Evolutionary conservation across 1,139 yeast species (phyloP).

Genomic region (Schwanniomyces etchellsii): DNA sequence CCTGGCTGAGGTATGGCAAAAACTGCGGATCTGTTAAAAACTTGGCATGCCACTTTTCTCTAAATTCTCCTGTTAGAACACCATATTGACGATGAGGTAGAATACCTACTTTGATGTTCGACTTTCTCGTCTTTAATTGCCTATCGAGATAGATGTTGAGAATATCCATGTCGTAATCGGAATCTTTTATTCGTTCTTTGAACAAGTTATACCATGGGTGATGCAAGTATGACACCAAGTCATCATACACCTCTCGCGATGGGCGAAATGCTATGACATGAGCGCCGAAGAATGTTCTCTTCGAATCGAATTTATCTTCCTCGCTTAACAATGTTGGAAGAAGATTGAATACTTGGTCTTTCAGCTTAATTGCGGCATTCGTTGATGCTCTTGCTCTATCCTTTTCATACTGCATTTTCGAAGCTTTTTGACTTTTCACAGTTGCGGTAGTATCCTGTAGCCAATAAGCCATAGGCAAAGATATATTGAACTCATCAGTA

Average conservation of each 20-base stretch:
- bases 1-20: neutral
- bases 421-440: neutral
- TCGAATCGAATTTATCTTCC: slow-evolving; percentile 22
- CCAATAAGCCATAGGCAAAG: slow-evolving; percentile 39
- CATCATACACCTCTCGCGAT: slow-evolving; percentile 17
- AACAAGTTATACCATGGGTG: slow-evolving; percentile 11
- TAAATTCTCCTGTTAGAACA: slow-evolving; percentile 45
- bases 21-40: slow-evolving; percentile 15
- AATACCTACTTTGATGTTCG: slow-evolving; percentile 24
- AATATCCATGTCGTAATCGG: slow-evolving; percentile 48
- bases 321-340: neutral
- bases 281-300: slow-evolving; percentile 29
- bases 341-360: neutral
- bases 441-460: slow-evolving; percentile 7
- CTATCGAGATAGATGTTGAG: slow-evolving; percentile 31
- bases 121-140: slow-evolving; percentile 13
- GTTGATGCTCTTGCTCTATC: neutral
- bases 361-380: too few species aligned
- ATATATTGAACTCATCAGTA: slow-evolving; percentile 22
- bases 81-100: slow-evolving; percentile 45
- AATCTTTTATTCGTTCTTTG: slow-evolving; percentile 19
- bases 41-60: slow-evolving; percentile 20
- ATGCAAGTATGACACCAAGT: slow-evolving; percentile 22
- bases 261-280: slow-evolving; percentile 47
- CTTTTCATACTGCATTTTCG: neutral